phyloP scores from a whole-genome alignment of 441 rosid species.

The Manihot esculenta region DNA sequence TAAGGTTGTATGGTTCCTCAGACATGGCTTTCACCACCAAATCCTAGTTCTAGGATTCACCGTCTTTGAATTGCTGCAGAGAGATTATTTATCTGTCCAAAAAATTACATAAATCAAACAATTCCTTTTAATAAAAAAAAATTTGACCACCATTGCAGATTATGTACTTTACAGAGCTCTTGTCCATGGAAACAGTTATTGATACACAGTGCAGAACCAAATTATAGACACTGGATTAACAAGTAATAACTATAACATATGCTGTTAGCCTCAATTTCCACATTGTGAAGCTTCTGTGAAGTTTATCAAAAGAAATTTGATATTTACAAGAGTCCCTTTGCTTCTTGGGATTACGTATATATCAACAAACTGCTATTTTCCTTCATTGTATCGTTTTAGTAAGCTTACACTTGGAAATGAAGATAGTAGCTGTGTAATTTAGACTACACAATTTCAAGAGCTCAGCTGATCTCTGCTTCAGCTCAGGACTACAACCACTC shows the following conservation, averaged over 20 bases:
- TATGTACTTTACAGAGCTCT: too few relatives aligned
- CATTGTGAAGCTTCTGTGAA: not conserved
- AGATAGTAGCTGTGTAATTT: conserved; percentile 63
- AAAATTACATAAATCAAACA: too few relatives aligned
- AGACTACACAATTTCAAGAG: conserved; percentile 78
- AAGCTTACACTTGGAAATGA: conserved; percentile 91
- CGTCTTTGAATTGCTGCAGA: too few relatives aligned
- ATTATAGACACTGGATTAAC: not conserved
- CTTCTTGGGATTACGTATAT: not conserved
- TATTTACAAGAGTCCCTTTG: not conserved
- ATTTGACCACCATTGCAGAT: too few relatives aligned
- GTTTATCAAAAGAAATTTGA: not conserved
- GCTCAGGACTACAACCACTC: conserved; percentile 61
- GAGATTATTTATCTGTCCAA: too few relatives aligned
- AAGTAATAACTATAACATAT: not conserved
- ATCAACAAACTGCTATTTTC: conserved; percentile 14
- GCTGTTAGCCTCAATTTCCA: not conserved
- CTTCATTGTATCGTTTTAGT: conserved; percentile 67
- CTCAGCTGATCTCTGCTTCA: conserved; percentile 84
- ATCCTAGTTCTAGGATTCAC: too few relatives aligned
- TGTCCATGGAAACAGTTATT: too few relatives aligned
- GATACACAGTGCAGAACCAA: not conserved
- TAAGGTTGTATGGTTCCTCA: not conserved
- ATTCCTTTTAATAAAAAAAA: too few relatives aligned
- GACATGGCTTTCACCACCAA: too few relatives aligned